phyloP scores from a whole-genome alignment of 1,139 yeast genomes.

The Yamadazyma atmosphaerica region DNA sequence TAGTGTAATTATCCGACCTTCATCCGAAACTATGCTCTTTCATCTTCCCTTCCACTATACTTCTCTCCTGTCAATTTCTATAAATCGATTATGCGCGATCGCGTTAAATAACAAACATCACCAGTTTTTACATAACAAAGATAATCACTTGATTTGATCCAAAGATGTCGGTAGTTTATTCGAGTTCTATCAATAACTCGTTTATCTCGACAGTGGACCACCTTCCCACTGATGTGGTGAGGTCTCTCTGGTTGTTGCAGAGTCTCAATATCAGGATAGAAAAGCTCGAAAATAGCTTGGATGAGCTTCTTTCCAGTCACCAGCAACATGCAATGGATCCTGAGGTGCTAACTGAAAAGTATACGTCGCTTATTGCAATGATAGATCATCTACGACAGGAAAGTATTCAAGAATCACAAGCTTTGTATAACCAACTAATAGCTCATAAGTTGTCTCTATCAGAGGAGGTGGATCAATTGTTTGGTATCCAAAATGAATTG shows the following conservation, averaged over 20 bases:
- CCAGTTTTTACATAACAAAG: background rate
- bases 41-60: no score
- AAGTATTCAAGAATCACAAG: conserved; percentile 34
- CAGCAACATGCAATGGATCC: conserved; percentile 7
- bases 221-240: conserved; percentile 45
- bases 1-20: no score
- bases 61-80: no score
- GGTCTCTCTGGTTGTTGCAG: conserved; percentile 49
- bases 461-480: conserved; percentile 34
- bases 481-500: conserved; percentile 16
- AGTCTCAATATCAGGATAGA: conserved; percentile 34
- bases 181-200: conserved; percentile 34
- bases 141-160: no score
- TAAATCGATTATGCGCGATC: no score
- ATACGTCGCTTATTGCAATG: conserved; percentile 14
- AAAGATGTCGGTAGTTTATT: conserved; percentile 18
- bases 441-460: conserved; percentile 30
- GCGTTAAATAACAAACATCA: no score
- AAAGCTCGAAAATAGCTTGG: conserved; percentile 21
- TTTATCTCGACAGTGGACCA: conserved; percentile 49
- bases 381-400: conserved; percentile 21
- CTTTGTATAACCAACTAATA: conserved; percentile 34
- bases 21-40: no score
- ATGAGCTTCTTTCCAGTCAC: conserved; percentile 14
- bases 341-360: conserved; percentile 9